These are phyloP conservation scores for Coniochaeta sp. DNA, from an alignment of 2,329 filamentous ascomycete species.

Conservation along the genomic window DNA sequence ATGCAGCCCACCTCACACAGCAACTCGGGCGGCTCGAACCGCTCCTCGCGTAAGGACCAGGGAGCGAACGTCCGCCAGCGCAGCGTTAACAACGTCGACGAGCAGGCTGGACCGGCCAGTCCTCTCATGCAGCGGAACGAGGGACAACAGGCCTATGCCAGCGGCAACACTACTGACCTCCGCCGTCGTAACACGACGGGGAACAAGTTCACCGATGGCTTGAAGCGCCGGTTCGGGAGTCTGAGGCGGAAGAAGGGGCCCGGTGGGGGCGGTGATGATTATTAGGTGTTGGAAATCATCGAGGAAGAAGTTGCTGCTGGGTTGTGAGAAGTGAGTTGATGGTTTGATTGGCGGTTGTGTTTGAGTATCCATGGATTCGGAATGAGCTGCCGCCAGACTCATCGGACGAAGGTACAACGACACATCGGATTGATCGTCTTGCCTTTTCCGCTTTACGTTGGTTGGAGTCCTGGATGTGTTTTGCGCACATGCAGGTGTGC, in stretches of 20 bases:
- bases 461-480: background rate
- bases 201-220: conserved; percentile 38
- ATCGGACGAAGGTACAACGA: background rate
- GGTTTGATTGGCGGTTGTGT: background rate
- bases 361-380: background rate
- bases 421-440: background rate
- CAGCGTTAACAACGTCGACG: conserved; percentile 33
- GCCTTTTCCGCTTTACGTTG: background rate
- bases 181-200: conserved; percentile 34
- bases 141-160: conserved; percentile 13
- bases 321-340: too few relatives aligned
- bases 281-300: background rate
- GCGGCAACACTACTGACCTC: conserved; percentile 20
- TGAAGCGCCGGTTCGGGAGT: conserved; percentile 48
- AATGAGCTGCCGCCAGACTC: background rate
- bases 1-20: conserved; percentile 33
- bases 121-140: conserved; percentile 10
- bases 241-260: conserved; percentile 37
- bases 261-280: too few relatives aligned
- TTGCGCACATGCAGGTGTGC: too few relatives aligned
- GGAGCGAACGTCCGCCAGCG: conserved; percentile 28
- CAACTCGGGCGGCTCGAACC: too few relatives aligned
- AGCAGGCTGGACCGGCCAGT: background rate
- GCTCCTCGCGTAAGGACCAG: conserved; percentile 13
- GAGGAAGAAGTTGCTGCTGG: too few relatives aligned